These are phyloP conservation scores for Botrytis paeoniae DNA, from an alignment of 2,329 filamentous ascomycete species.

Conservation along the genomic window DNA sequence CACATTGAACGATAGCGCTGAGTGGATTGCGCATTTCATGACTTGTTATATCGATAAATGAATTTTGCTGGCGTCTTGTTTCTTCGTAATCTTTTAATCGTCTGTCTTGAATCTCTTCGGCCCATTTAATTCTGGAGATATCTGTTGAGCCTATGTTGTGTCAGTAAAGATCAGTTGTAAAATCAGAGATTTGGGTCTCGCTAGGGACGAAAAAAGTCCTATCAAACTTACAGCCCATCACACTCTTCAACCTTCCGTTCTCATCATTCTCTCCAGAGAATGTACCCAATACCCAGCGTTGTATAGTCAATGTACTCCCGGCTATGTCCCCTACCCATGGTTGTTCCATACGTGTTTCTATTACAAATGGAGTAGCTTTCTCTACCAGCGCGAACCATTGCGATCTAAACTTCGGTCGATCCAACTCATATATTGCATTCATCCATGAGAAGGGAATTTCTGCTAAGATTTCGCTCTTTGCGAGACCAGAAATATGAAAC, in stretches of 20 bases:
- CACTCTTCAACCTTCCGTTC: conserved; percentile 64
- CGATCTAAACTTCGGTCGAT: conserved; percentile 8
- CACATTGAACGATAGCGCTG: conserved; percentile 60
- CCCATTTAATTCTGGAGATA: conserved; percentile 76
- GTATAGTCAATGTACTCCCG: conserved; percentile 60
- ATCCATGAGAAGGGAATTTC: conserved; percentile 7
- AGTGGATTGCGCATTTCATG: conserved; percentile 69
- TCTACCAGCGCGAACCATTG: conserved; percentile 20
- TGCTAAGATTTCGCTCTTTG: background rate
- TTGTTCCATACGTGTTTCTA: conserved; percentile 18
- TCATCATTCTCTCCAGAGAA: conserved; percentile 69
- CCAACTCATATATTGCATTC: conserved; percentile 12
- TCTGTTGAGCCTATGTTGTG: conserved; percentile 64
- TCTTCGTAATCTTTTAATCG: conserved; percentile 52
- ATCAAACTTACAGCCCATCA: conserved; percentile 54
- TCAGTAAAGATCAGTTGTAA: conserved; percentile 37
- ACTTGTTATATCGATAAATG: conserved; percentile 71
- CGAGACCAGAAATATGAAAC: conserved; percentile 19
- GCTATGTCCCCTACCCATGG: conserved; percentile 51
- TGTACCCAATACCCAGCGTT: conserved; percentile 76
- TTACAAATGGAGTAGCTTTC: conserved; percentile 7
- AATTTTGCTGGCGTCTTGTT: conserved; percentile 68
- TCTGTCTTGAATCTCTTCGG: conserved; percentile 41
- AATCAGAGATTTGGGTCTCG: conserved; percentile 32
- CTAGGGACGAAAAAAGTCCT: background rate